Evolutionary conservation across 352 stramenopile species (phyloP).

Genomic region (Phytopythium montanum): DNA sequence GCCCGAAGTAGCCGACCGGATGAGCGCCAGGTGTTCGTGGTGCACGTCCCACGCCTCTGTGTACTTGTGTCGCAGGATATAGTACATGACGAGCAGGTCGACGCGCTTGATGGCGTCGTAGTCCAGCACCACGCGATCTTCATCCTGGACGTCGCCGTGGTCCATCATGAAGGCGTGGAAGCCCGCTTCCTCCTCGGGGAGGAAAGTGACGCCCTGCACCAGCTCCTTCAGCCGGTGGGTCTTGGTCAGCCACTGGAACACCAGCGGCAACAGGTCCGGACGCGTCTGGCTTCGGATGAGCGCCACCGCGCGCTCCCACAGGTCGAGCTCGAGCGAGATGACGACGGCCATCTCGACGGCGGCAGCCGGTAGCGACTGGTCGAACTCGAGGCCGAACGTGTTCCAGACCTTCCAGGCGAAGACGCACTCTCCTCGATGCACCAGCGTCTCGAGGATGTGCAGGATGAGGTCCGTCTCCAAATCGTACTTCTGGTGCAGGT

Average conservation of each 20-base stretch:
- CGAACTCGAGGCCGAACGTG: conserved; percentile 63
- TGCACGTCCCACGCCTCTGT: conserved; percentile 71
- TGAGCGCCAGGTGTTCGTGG: conserved; percentile 69
- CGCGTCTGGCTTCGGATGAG: conserved; percentile 56
- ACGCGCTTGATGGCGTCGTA: conserved; percentile 70
- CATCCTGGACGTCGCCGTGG: conserved; percentile 30
- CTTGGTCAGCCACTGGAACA: conserved; percentile 74
- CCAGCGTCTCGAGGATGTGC: conserved; percentile 73
- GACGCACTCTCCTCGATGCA: conserved; percentile 67
- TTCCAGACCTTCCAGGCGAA: conserved; percentile 87
- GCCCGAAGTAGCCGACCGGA: conserved; percentile 53
- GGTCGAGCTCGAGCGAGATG: conserved; percentile 66
- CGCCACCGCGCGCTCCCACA: conserved; percentile 71
- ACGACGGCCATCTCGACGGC: conserved; percentile 73
- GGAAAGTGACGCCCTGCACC: conserved; percentile 56
- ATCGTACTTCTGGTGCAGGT: conserved; percentile 72
- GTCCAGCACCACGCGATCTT: conserved; percentile 40
- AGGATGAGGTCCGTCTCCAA: conserved; percentile 67
- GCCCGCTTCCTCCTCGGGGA: conserved; percentile 41
- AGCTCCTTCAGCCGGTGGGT: conserved; percentile 73
- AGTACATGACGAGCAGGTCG: conserved; percentile 84
- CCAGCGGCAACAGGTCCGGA: conserved; percentile 48
- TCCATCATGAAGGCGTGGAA: conserved; percentile 81
- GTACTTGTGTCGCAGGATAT: conserved; percentile 73
- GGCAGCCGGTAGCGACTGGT: conserved; percentile 28